Base-by-base conservation (phyloP, 2,329 filamentous ascomycete species). In the Sphaceloma murrayae region DNA sequence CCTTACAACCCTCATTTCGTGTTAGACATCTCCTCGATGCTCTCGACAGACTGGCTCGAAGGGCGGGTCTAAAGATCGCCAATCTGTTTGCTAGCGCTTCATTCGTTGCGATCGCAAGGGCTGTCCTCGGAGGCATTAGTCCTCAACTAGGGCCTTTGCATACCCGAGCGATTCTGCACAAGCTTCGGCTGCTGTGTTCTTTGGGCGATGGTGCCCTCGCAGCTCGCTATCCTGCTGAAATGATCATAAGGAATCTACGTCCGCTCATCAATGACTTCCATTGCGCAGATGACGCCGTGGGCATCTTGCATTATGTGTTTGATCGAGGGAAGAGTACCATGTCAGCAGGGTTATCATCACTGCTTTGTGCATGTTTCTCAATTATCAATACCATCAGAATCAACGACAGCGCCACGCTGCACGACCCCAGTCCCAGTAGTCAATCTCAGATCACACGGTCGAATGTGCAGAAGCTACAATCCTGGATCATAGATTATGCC, bases 201-300 rank as follows among this genome's bases (percentile, higher is more conserved):
- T 67, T 96, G 34, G 87, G 86, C 0, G 60, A 75, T 1, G 71
- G 79, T 40, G 84, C 83, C n/a, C 69, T 82, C 17, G 67, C 77
- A 30, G n/a, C 21, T 30, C 83, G 82, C 0, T 96, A 96, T 57
- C 84, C 86, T 8, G 62, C 95, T 10, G 85, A 98, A 60, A 91
- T 95, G 84, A 70, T 94, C 0, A 70, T 98, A 1, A 84, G 87
- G 54, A 81, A 83, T 1, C 69, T 94, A 14, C 74, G 82, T 7
- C 78, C 79, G 0, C 93, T 87, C 52, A 68, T 96, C 4, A 80
- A 81, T 1, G 82, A 96, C 53, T 73, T 80, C 0, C 82, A 93
- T 56, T 96, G 89, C 61, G 84, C 88, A 7, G 85, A 94, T 56
- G 91, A 98, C 65, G 80, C 85, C 1, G 71, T 96, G 33, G 89